Evolutionary conservation across 2,329 filamentous ascomycete genomes (phyloP).

Genomic region (Talaromyces sp.): DNA sequence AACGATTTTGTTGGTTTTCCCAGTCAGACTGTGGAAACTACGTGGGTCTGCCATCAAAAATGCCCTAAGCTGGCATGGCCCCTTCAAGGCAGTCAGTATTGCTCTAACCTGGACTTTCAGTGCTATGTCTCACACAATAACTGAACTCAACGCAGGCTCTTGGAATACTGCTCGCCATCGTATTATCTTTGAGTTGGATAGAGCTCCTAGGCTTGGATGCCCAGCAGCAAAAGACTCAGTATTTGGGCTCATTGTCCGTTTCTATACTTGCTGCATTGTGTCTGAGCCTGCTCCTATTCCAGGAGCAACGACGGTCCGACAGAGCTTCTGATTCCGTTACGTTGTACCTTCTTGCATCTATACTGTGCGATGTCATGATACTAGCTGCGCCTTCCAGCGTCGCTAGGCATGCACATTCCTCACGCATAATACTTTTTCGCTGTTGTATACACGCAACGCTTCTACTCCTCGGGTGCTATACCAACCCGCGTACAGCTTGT

Average conservation of each 20-base stretch:
- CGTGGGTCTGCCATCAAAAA: background rate
- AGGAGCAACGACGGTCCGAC: constrained; percentile 3
- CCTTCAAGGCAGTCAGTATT: background rate
- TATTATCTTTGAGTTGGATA: background rate
- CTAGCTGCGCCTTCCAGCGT: background rate
- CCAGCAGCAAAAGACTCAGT: background rate
- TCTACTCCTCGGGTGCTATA: constrained; percentile 1
- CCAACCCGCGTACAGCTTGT: background rate
- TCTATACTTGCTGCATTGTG: constrained; percentile 8
- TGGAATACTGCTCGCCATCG: background rate
- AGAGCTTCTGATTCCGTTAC: constrained; percentile 4
- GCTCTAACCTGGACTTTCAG: background rate
- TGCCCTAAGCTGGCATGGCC: background rate
- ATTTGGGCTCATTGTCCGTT: background rate
- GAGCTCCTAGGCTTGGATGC: background rate
- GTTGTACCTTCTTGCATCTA: constrained; percentile 11
- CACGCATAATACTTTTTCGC: background rate
- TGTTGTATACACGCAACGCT: constrained; percentile 2
- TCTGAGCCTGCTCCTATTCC: constrained; percentile 4
- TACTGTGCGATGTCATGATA: constrained; percentile 7
- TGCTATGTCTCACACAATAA: background rate
- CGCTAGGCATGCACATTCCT: background rate
- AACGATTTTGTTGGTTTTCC: background rate
- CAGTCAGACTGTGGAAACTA: background rate
- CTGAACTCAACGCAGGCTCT: background rate